A percentile compares a stretch with the other conserved stretches of the same genome.
Conservation (phyloP, 805 yeast genomes). For the Debaryomyces hansenii region DNA sequence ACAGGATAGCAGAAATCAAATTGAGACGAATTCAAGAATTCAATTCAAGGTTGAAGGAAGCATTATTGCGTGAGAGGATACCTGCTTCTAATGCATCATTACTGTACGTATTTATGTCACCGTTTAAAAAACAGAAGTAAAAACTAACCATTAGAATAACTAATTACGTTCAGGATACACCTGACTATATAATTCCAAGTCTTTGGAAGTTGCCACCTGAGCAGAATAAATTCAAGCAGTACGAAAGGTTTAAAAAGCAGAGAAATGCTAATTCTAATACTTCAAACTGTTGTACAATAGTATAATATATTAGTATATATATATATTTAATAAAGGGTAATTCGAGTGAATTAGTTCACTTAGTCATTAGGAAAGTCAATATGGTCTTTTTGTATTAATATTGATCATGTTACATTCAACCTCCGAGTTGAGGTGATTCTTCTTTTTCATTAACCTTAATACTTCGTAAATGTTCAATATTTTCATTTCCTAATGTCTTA, state of each 20-base stretch:
- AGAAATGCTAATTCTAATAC: slow-evolving; percentile 1
- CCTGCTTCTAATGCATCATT: slow-evolving; percentile 64
- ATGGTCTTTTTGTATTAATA: neutral
- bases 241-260: slow-evolving; percentile 14
- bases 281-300: slow-evolving; percentile 32
- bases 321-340: neutral
- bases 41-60: slow-evolving; percentile 51
- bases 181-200: slow-evolving; percentile 48
- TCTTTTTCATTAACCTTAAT: slow-evolving; percentile 47
- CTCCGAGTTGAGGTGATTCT: slow-evolving; percentile 49
- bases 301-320: slow-evolving; percentile 10
- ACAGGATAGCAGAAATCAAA: slow-evolving; percentile 54
- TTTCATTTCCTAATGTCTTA: slow-evolving; percentile 34
- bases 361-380: neutral
- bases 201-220: slow-evolving; percentile 41
- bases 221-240: slow-evolving; percentile 32
- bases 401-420: slow-evolving; percentile 10
- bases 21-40: slow-evolving; percentile 60
- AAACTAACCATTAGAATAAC: slow-evolving; percentile 28
- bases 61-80: slow-evolving; percentile 55
- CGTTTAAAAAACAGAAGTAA: neutral
- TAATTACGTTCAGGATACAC: slow-evolving; percentile 41
- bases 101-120: slow-evolving; percentile 22
- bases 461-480: slow-evolving; percentile 42
- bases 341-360: too few relatives aligned